Evolutionary conservation across 2,329 filamentous ascomycete species (phyloP).

Genomic region (Cladosporium colombiae): DNA sequence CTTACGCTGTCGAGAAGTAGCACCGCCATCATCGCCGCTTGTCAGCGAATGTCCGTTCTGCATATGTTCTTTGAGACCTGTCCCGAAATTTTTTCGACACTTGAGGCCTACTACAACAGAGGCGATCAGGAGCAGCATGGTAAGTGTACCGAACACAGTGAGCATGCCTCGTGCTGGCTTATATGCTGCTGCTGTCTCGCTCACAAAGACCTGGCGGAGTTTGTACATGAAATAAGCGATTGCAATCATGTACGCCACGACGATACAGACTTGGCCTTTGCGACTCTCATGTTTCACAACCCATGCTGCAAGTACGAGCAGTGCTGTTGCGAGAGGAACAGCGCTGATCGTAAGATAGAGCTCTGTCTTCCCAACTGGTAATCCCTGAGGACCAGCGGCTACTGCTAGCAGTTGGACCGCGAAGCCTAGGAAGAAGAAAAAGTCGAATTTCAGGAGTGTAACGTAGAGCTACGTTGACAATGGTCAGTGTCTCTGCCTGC

Average conservation of each 20-base stretch:
- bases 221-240: neutral
- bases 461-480: neutral
- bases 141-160: neutral
- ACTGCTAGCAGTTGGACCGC: neutral
- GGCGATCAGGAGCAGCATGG: neutral
- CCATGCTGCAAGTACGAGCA: neutral
- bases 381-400: neutral
- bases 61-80: neutral
- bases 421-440: neutral
- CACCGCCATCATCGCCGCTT: neutral
- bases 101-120: neutral
- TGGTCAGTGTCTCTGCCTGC: neutral
- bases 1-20: neutral
- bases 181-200: neutral
- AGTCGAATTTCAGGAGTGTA: neutral
- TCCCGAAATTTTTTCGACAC: neutral
- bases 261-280: neutral
- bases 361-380: neutral
- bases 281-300: neutral
- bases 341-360: neutral
- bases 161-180: neutral
- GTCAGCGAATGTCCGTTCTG: neutral
- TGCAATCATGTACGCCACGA: neutral
- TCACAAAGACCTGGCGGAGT: neutral
- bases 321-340: neutral